Conservation (phyloP, 306 rosid genomes). For the Prunus salicina region DNA sequence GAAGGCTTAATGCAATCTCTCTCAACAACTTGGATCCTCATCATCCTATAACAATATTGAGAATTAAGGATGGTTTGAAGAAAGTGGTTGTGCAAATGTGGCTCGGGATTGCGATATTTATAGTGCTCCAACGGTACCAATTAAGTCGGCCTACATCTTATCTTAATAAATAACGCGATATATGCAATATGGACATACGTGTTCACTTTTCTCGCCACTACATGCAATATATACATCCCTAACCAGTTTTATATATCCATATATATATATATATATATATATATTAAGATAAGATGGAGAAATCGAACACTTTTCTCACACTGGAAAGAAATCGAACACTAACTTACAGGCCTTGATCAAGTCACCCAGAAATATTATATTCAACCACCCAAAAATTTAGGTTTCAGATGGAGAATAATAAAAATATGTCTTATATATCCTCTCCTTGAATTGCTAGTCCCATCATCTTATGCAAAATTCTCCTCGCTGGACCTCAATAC, state of each 20-base stretch:
- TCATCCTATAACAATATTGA: neutral
- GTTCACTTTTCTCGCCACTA: neutral
- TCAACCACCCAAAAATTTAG: neutral
- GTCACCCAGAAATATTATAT: neutral
- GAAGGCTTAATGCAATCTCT: slow-evolving; percentile 14
- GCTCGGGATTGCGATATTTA: too few species aligned
- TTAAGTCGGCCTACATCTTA: too few species aligned
- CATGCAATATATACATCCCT: neutral
- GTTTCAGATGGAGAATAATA: neutral
- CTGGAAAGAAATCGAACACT: neutral
- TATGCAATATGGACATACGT: too few species aligned
- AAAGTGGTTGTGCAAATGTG: neutral
- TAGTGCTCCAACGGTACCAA: too few species aligned
- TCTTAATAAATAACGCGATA: too few species aligned
- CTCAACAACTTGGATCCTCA: slow-evolving; percentile 12
- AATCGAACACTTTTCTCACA: too few species aligned
- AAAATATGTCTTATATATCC: neutral
- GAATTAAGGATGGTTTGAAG: neutral
- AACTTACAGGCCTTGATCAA: neutral
- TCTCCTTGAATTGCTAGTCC: neutral
- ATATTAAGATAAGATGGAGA: too few species aligned
- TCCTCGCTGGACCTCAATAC: neutral
- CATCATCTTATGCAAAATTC: neutral
- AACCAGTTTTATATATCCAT: too few species aligned
- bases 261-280: neutral